Evolutionary conservation across 75 land plant species (phyloP).

Genomic region (Gnetum montanum): DNA sequence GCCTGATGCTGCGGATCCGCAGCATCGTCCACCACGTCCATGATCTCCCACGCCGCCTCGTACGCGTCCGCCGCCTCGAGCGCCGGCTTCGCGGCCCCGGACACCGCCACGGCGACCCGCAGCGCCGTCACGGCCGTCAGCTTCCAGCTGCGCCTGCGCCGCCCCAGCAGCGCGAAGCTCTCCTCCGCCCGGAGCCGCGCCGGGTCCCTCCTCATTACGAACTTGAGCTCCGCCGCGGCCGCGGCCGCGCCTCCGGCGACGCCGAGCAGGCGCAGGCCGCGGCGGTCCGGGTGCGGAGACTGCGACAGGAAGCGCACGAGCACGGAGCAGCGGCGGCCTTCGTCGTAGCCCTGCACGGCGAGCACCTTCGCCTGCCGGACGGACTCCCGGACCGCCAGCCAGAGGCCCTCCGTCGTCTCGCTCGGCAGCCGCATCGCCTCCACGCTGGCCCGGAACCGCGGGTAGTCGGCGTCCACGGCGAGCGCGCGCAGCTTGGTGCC

Average conservation of each 20-base stretch:
- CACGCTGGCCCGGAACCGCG: not conserved
- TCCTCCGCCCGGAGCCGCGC: not conserved
- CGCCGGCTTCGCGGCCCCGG: not conserved
- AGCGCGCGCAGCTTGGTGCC: not conserved
- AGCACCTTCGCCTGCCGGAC: not conserved
- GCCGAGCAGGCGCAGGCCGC: not conserved
- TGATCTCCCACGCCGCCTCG: not conserved
- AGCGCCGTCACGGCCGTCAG: not conserved
- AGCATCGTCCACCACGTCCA: conserved; percentile 3
- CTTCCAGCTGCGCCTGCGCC: not conserved
- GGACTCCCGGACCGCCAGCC: not conserved
- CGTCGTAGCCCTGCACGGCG: not conserved
- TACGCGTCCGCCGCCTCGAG: not conserved
- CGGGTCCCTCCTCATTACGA: not conserved
- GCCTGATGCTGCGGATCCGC: too few relatives aligned
- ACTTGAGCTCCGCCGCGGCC: not conserved
- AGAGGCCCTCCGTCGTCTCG: not conserved
- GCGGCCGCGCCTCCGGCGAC: not conserved
- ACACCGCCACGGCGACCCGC: not conserved
- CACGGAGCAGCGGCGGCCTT: not conserved
- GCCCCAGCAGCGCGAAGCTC: not conserved
- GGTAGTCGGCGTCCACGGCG: not conserved
- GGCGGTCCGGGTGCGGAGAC: not conserved
- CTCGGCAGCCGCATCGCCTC: not conserved
- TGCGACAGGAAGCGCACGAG: not conserved